Evolutionary conservation across 768 basidiomycete species (phyloP), one percentile per base, ranked within the genome.

Genomic region (Rhizopogon vesiculosus): DNA sequence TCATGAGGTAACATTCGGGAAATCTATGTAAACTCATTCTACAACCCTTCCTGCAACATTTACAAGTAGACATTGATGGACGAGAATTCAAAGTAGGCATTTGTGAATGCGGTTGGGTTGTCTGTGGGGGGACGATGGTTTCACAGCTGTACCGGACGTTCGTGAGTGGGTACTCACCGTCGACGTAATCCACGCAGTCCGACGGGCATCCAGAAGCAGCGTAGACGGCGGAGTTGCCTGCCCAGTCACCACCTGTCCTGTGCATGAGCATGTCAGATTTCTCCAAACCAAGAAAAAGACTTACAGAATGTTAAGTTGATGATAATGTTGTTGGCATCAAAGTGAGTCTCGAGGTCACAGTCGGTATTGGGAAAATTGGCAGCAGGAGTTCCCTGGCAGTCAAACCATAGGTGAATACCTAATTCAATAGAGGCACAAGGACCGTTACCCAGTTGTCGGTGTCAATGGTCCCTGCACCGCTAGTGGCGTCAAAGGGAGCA

Each of bases 1-100:
- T 38, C 35, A 38, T 13, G 35, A 13, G 35, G 35, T 8, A 15
- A 35, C 13, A 48, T 19, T 29, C 18, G 31, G 7, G 18, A 33
- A 15, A 35, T 9, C 13, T 38, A 15, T 35, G 19, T 35, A 19
- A 49, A 38, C 2, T 8, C 16, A 48, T 33, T 33, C 18, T 19
- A 48, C 18, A 48, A 2, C 31, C 33, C 7, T 19, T 49, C 19
- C 48, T 22, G 12, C 5, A 19, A 25, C 16, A 28, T 19, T 51
- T 54, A 63, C n/a, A 63, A 53, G 56, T 78, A 79, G 28, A 79
- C 63, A 29, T 70, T 61, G 13, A 79, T 60, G 16, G 69, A 69
- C 7, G 63, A 66, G 54, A 79, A 69, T 28, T 74, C 62, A 62
- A 76, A 79, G 60, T 74, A 78, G 0, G 78, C 75, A 2, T 73